A percentile compares a stretch with the other conserved stretches of the same genome.
Evolutionary conservation across 2,329 filamentous ascomycete genomes (phyloP).

Genomic region (Dactylellina cionopaga): DNA sequence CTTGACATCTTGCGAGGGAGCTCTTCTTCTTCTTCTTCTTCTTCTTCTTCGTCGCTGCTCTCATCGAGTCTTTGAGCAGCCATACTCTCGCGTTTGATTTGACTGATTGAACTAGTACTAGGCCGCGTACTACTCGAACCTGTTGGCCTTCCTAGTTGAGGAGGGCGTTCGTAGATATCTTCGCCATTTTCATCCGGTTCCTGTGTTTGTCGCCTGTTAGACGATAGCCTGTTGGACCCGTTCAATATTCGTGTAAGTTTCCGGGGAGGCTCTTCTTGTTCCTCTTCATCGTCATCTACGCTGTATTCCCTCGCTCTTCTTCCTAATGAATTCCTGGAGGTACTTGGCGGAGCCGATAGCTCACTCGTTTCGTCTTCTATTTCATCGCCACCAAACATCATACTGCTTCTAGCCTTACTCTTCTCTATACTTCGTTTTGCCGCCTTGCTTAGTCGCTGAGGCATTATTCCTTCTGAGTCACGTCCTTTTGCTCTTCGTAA

Average conservation of each 20-base stretch:
- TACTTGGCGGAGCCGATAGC: neutral
- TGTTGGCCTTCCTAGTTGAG: too few relatives aligned
- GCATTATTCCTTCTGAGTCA: conserved; percentile 38
- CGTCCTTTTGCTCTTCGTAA: conserved; percentile 34
- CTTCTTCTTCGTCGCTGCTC: neutral
- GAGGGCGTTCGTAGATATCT: too few relatives aligned
- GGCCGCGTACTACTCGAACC: neutral
- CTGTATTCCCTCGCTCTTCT: conserved; percentile 19
- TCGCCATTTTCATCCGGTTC: neutral
- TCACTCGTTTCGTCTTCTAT: conserved; percentile 14
- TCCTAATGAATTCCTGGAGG: conserved; percentile 23
- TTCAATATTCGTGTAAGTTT: conserved; percentile 38
- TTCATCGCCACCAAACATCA: conserved; percentile 23
- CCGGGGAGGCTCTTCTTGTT: conserved; percentile 22
- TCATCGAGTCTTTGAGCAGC: neutral
- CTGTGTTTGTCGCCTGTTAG: neutral
- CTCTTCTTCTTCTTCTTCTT: conserved; percentile 21
- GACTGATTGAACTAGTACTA: too few relatives aligned
- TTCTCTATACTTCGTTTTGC: conserved; percentile 33
- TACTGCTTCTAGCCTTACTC: conserved; percentile 39
- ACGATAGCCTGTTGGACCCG: conserved; percentile 2
- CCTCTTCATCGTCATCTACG: conserved; percentile 11
- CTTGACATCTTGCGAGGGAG: conserved; percentile 28
- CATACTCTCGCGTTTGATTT: conserved; percentile 18
- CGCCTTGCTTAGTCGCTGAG: conserved; percentile 44